Conservation (phyloP, 495 filamentous ascomycete species). For the Aspergillus sclerotiicarbonarius region DNA sequence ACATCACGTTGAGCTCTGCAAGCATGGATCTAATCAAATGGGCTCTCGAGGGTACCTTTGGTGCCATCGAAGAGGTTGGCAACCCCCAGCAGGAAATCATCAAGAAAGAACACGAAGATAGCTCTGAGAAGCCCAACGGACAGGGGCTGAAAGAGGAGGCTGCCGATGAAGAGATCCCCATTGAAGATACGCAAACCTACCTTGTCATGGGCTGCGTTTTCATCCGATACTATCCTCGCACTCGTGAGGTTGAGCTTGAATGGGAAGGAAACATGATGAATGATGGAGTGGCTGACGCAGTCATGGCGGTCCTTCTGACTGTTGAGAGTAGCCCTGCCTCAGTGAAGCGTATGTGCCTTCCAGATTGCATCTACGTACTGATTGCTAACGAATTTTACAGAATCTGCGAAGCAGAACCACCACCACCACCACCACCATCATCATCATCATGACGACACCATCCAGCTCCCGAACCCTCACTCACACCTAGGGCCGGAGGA, state of each 20-base stretch:
- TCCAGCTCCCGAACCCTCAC: slow-evolving; percentile 62
- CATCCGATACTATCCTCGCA: slow-evolving; percentile 61
- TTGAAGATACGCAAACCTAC: slow-evolving; percentile 52
- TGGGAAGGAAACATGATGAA: slow-evolving; percentile 99
- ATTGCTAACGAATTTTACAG: slow-evolving; percentile 26
- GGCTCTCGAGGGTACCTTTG: slow-evolving; percentile 93
- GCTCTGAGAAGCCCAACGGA: slow-evolving; percentile 18
- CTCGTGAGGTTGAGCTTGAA: slow-evolving; percentile 81
- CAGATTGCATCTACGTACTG: background rate
- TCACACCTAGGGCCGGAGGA: slow-evolving; percentile 66
- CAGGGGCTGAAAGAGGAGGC: slow-evolving; percentile 41
- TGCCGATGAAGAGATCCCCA: slow-evolving; percentile 51
- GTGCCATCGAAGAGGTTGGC: slow-evolving; percentile 69
- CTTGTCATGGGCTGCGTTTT: slow-evolving; percentile 88
- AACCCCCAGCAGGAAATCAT: slow-evolving; percentile 36
- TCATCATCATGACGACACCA: slow-evolving; percentile 26
- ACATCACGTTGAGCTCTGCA: slow-evolving; percentile 78
- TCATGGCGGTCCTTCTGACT: slow-evolving; percentile 84
- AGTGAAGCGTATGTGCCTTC: slow-evolving; percentile 67
- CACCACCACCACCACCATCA: slow-evolving; percentile 63
- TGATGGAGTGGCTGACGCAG: slow-evolving; percentile 93
- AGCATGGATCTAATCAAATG: slow-evolving; percentile 89
- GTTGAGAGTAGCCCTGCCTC: slow-evolving; percentile 93
- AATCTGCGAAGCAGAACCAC: slow-evolving; percentile 54
- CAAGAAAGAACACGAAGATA: slow-evolving; percentile 22